Evolutionary conservation across 192 early-diverging fungal genomes (phyloP).

Genomic region (Dissophora globulifera): DNA sequence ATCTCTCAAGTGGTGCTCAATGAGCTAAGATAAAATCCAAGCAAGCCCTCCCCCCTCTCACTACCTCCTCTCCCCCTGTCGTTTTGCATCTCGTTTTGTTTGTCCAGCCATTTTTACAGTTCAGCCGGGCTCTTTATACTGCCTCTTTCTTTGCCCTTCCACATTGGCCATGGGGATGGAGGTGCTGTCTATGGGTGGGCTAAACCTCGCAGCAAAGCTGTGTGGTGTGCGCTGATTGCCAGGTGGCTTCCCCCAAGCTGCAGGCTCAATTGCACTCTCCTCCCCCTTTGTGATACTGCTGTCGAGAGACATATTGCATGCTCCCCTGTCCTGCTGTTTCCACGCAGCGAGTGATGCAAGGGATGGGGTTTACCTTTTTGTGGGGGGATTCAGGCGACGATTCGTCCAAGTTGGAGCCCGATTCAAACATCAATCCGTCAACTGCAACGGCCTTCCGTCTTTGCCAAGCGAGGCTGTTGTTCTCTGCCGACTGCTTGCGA

Average conservation of each 20-base stretch:
- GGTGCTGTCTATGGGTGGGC: no score
- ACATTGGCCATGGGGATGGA: no score
- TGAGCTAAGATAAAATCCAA: no score
- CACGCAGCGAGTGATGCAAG: neutral
- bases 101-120: conserved; percentile 17
- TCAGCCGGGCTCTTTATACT: conserved; percentile 24
- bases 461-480: conserved; percentile 5
- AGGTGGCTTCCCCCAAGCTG: no score
- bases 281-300: conserved; percentile 8
- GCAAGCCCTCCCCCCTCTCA: neutral
- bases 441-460: conserved; percentile 42
- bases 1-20: conserved; percentile 13
- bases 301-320: no score
- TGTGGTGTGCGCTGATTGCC: no score
- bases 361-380: neutral
- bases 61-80: neutral
- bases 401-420: conserved; percentile 7
- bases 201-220: no score
- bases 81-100: neutral
- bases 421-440: conserved; percentile 51
- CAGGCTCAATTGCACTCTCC: no score
- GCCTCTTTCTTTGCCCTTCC: neutral
- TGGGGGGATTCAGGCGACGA: neutral
- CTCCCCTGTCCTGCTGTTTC: no score
- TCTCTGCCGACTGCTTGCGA: conserved; percentile 36